Base-by-base conservation (phyloP, 176 grass and related monocot genomes). In the Phoenix dactylifera region DNA sequence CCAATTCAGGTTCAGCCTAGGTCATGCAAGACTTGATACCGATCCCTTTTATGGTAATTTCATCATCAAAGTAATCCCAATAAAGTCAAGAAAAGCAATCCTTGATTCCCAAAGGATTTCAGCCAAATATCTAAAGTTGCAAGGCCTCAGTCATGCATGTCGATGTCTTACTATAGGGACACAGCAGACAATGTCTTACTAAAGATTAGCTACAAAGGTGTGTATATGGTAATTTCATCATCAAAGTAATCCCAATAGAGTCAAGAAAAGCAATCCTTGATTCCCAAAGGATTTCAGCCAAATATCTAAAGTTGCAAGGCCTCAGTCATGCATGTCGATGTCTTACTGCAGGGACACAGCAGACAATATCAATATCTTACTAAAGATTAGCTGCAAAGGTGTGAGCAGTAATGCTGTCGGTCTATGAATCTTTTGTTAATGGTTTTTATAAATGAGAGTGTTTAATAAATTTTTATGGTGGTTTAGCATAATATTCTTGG, bases 281-380 rank as follows among this genome's bases (percentile, higher is more conserved):
- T 51, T 23, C 18, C 10, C n/a, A 74, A 95, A 95, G 89, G 53
- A 64, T 79, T 70, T 59, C 64, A 60, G 53, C 24, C 71, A 35
- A 56, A 50, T 66, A 85, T 51, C 10, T 44, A 1, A 66, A 66
- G 92, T 58, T 88, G 81, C 73, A 5, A 75, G 49, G 83, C 69
- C 62, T 63, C 74, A 85, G 26, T 97, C 86, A 80, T 89, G 87
- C 73, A 80, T 72, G 84, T 92, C 87, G 57, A 78, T 81, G 51
- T 98, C 35, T 44, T 44, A 10, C 32, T 2, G 0, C 6, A 7
- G 12, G 29, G 35, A 44, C 10, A 14, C 3, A 2, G 2, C 1
- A 44, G 35, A 14, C 7, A 44, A 44, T 44, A 12, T 12, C 12
- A 44, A 98, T 91, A 81, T 58, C 84, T 77, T 83, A 79, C 72